A percentile compares a stretch with the other conserved stretches of the same genome.
Conservation (phyloP, 75 land plant species). For the Selaginella tamariscina region DNA sequence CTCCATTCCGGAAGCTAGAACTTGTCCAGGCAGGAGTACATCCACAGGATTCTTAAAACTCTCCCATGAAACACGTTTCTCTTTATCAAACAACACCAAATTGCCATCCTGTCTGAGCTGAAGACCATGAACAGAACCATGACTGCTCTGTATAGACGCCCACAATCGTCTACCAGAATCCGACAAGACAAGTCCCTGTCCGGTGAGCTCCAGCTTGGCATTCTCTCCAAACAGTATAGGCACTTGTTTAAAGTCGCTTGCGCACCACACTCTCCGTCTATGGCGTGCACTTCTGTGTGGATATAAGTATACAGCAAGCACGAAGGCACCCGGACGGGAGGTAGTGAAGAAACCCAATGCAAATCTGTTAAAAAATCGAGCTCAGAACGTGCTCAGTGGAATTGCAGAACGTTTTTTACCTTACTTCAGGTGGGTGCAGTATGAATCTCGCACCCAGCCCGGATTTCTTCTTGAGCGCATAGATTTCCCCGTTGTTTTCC, state of each 20-base stretch:
- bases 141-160: no score
- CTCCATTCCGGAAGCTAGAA: neutral
- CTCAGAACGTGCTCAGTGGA: neutral
- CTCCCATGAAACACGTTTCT: neutral
- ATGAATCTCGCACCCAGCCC: neutral
- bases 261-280: neutral
- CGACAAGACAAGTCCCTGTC: neutral
- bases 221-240: neutral
- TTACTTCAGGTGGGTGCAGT: neutral
- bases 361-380: neutral
- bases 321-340: neutral
- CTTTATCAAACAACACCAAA: neutral
- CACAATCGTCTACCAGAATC: neutral
- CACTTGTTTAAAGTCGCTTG: neutral
- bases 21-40: neutral
- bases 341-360: neutral
- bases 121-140: no score
- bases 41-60: neutral
- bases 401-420: neutral
- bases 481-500: neutral
- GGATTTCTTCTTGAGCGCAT: neutral
- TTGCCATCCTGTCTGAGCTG: neutral
- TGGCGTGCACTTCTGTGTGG: neutral
- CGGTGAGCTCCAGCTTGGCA: neutral
- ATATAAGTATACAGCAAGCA: neutral